Base-by-base conservation (phyloP, 2,329 filamentous ascomycete species). In the Podosphaera leucotricha region DNA sequence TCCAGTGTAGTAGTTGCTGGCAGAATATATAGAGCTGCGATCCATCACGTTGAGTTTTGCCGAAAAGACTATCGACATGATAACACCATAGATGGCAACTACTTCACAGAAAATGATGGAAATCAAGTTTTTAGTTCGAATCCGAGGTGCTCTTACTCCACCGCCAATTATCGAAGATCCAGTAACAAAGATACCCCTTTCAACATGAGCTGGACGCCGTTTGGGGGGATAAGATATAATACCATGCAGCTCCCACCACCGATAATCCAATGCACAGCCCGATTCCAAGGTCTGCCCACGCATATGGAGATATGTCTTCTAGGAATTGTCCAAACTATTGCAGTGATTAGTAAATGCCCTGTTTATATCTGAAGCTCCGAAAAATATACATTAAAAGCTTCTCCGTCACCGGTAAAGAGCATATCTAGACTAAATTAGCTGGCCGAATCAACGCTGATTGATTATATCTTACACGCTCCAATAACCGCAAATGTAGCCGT, bases 91-190 rank as follows among this genome's bases (percentile, higher is more conserved):
- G 63, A 98, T 98, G 63, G 90, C 90, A 57, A 98, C 90, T 59
- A 98, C 90, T 66, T 98, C 90, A 68, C 90, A 98, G 67, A 98
- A 98, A 66, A 98, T 95, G 64, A 98, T 98, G 57, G 87, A 95
- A 61, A 98, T 95, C 59, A 98, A 65, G 70, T 98, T 98, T 77
- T 98, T 98, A 50, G 90, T 98, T 61, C 90, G 83, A 65, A 98
- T 98, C 56, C 90, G 80, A 33, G 92, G 92, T 39, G 90, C 87
- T 63, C 82, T 87, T 59, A 98, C 90, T 67, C 90, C 90, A 55
- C 83, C 90, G 58, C 92, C 92, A 53, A 98, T 73, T 61, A 98
- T 98, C 46, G 90, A 93, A 47, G 86, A 92, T 55, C 92, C 92
- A 28, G 90, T 98, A 54, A 95, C 90, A 66, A 98, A 90, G 62